Evolutionary conservation across 768 basidiomycete genomes (phyloP).

Genomic region (Chalciporus pseudorubinellus): DNA sequence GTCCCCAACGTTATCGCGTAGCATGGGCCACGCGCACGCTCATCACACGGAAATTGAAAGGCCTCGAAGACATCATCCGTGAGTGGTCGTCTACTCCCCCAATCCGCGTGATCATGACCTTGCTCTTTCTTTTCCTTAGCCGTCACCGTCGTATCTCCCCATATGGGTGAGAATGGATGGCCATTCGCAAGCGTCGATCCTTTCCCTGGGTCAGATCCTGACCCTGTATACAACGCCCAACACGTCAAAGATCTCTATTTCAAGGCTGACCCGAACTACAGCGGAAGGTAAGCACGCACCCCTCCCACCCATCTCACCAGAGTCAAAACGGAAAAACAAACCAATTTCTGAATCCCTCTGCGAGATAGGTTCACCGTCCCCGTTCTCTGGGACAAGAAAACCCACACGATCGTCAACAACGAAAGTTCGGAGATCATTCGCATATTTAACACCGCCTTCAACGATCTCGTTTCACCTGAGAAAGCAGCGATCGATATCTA

Average conservation of each 20-base stretch:
- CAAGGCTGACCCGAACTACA: conserved; percentile 67
- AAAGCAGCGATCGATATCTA: conserved; percentile 73
- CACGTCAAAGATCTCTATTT: conserved; percentile 87
- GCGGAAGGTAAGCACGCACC: conserved; percentile 59
- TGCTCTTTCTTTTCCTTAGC: conserved; percentile 38
- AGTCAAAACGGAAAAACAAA: too few species aligned
- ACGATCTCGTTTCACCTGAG: conserved; percentile 64
- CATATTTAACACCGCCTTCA: conserved; percentile 85
- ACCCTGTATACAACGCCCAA: conserved; percentile 65
- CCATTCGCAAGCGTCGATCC: conserved; percentile 70
- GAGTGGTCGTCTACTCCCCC: conserved; percentile 26
- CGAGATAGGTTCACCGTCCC: conserved; percentile 76
- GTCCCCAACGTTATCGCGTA: conserved; percentile 22
- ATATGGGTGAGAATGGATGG: conserved; percentile 84
- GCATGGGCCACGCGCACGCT: conserved; percentile 94
- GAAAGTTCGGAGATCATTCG: conserved; percentile 95
- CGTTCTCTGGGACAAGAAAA: conserved; percentile 90
- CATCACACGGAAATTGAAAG: conserved; percentile 89
- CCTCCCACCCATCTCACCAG: background rate
- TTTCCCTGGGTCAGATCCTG: conserved; percentile 72
- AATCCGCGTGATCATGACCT: background rate
- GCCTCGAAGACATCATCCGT: conserved; percentile 83
- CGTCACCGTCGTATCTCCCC: conserved; percentile 80
- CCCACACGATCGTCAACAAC: conserved; percentile 88
- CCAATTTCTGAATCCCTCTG: background rate